Evolutionary conservation across 2,329 filamentous ascomycete species (phyloP).

Genomic region (Pestalotiopsis sp.): DNA sequence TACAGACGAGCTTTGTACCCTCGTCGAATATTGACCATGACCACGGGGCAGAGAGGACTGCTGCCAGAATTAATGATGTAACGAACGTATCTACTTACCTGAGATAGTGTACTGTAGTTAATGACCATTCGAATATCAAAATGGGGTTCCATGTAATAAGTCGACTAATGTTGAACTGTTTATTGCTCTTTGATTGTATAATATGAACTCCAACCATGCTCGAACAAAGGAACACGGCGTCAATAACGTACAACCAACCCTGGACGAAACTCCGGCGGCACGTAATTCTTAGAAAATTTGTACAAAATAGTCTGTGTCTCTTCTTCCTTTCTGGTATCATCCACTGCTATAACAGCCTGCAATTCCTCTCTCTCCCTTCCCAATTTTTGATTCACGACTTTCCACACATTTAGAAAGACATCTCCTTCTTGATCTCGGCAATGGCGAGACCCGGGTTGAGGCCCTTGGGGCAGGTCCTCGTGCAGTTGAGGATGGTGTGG

Average conservation of each 20-base stretch:
- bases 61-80: neutral
- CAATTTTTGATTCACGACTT: neutral
- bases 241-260: constrained; percentile 15
- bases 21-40: too few species aligned
- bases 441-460: constrained; percentile 94
- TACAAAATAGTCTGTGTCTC: constrained; percentile 10
- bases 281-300: constrained; percentile 18
- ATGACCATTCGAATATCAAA: neutral
- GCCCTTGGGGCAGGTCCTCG: constrained; percentile 96
- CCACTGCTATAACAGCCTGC: neutral
- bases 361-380: neutral
- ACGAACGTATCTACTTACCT: neutral
- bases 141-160: neutral
- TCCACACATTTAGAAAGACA: constrained; percentile 60
- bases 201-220: constrained; percentile 16
- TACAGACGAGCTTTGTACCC: too few species aligned
- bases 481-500: constrained; percentile 99
- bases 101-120: neutral
- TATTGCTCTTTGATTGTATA: constrained; percentile 9
- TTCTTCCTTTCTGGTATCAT: constrained; percentile 2
- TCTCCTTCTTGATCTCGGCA: constrained; percentile 97
- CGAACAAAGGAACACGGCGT: constrained; percentile 17
- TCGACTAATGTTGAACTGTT: neutral
- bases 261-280: constrained; percentile 15
- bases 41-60: neutral